Evolutionary conservation across 164 flowering plant genomes (phyloP), one percentile per base, ranked within the genome.

Genomic region (Nymphaea colorata): DNA sequence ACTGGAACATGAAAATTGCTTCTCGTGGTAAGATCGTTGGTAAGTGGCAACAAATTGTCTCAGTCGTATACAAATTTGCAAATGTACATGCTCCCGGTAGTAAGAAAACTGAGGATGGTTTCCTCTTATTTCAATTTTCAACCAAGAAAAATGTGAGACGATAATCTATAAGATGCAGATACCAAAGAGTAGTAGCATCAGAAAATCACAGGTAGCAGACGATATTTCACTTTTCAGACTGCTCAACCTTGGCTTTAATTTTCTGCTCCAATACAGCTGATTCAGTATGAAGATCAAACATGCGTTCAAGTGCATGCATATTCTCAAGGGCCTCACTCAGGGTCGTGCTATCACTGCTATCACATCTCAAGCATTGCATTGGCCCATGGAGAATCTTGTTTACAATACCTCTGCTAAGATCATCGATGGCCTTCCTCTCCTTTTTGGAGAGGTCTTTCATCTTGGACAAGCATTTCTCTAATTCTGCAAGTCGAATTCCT

Each of bases 301-400:
- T 93, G 70, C 97, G 83, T 81, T 93, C 91, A 15, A 93, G 86
- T 41, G 96, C 91, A 71, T 89, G 90, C 99, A 94, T 94, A 62
- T 91, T 91, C 80, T 90, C 93, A n/a, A 94, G 90, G 42, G 92
- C 90, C 74, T 94, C 96, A 55, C 63, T 82, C 69, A 91, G 76
- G 42, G 90, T 87, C n/a, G 93, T 80, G 75, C 87, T 80, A 45
- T 93, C 98, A 74, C 86, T 86, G 36, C 90, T 96, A 73, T 93
- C 97, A 71, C 97, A 94, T 76, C 96, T 88, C 76, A 94, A 72
- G 71, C 88, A 96, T 74, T 94, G 97, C 97, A 94, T 91, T 3
- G 99, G 97, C 41, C 97, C 99, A 62, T 91, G 96, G 57, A 94
- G 90, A 41, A 94, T 84, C 83, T 91, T 94, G 80, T 94, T 94